Percentiles rank a stretch among this genome's conserved stretches.
These are phyloP conservation scores for Candida insectorum DNA, from an alignment of 805 yeast species.

Conservation along the genomic window DNA sequence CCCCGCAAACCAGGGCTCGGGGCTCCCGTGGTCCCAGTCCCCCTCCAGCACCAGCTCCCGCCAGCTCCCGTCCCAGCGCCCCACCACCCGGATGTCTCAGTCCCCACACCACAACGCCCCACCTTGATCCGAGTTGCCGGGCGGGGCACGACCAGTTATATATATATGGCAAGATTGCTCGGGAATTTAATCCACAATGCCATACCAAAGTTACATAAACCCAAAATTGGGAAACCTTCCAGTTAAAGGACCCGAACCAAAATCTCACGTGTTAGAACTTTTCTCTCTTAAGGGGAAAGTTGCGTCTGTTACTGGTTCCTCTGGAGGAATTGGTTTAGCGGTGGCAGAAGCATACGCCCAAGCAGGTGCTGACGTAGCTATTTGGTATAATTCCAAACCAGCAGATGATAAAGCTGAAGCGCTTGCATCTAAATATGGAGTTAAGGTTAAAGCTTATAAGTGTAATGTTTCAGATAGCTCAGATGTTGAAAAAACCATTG, in stretches of 20 bases:
- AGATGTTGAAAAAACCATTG: conserved; percentile 47
- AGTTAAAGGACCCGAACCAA: conserved; percentile 47
- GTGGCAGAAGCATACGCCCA: conserved; percentile 82
- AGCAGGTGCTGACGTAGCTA: conserved; percentile 77
- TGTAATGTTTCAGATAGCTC: conserved; percentile 51
- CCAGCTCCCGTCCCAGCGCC: too few species aligned
- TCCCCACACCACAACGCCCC: too few species aligned
- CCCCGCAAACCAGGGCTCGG: too few species aligned
- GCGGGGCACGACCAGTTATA: too few species aligned
- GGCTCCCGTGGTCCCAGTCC: too few species aligned
- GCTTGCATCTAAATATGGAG: conserved; percentile 55
- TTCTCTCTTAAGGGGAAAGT: conserved; percentile 80
- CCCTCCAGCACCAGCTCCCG: too few species aligned
- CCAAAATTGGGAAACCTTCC: conserved; percentile 45
- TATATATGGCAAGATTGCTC: too few species aligned
- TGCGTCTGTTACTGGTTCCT: conserved; percentile 82
- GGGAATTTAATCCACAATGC: too few species aligned
- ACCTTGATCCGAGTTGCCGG: too few species aligned
- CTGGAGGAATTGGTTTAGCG: conserved; percentile 78
- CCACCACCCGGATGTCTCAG: too few species aligned
- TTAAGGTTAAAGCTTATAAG: conserved; percentile 61
- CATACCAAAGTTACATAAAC: conserved; percentile 16
- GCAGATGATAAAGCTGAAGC: conserved; percentile 60
- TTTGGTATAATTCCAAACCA: conserved; percentile 47
- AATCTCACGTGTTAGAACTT: conserved; percentile 56